Base-by-base conservation (phyloP, 768 basidiomycete genomes). In the Cyclocybe aegerita region DNA sequence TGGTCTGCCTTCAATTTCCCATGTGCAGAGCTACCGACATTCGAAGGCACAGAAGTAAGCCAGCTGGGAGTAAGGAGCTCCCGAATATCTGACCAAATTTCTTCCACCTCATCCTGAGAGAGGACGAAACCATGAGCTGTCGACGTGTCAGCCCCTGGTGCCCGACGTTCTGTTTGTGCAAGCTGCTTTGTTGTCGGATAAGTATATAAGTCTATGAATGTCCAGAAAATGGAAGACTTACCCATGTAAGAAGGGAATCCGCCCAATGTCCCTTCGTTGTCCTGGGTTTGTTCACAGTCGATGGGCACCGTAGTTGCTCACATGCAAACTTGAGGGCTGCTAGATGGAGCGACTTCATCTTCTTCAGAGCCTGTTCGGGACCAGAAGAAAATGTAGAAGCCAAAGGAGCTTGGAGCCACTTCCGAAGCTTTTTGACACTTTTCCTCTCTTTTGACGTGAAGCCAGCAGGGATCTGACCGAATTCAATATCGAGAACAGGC, bases 1-100 rank as follows among this genome's bases (percentile, higher is more conserved):
- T 72, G 54, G 41, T 70, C 66, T 8, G 70, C 61, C 17, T 67
- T 68, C 15, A 70, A 50, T 41, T 68, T 69, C n/a, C 65, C 61
- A 30, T 65, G 57, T 0, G 43, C 33, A 4, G 58, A 43, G n/a
- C 53, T 36, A 12, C 62, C 61, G 14, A 65, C 46, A 38, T 65
- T 50, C 33, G 33, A 9, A 2, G 68, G 63, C 1, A 63, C 52
- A 3, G 54, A 55, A 9, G 54, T 54, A 4, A 64, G 41, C 61
- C 63, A 68, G 6, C 63, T 55, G 1, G 68, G 70, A 9, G 59
- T 59, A 9, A 51, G 15, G 11, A 62, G 58, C 9, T 44, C 11
- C 10, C 43, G 50, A 14, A 68, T 60, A 49, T 65, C 64, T 1
- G 33, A 11, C n/a, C 62, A 49, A 12, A 70, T 50, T 35, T 57